These are phyloP conservation scores for Podospora fimiseda DNA, from an alignment of 495 filamentous ascomycete species.

Conservation along the genomic window DNA sequence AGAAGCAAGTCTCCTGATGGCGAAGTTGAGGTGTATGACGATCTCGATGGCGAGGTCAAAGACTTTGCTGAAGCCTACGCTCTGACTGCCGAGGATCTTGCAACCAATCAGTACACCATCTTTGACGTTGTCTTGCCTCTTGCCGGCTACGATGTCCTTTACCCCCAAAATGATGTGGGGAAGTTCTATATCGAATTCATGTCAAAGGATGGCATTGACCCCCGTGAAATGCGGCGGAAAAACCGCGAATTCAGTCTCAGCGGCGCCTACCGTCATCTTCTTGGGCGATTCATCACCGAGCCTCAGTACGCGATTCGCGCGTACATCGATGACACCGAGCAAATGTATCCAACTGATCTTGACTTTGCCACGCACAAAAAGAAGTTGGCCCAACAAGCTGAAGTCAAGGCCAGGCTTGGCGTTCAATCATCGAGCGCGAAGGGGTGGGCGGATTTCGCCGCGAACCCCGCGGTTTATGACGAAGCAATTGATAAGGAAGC, in stretches of 20 bases:
- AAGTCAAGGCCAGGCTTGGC: conserved; percentile 1
- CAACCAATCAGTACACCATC: conserved; percentile 69
- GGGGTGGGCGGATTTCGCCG: conserved; percentile 19
- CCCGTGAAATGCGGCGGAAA: conserved; percentile 76
- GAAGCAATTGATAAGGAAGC: conserved; percentile 10
- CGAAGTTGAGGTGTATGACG: conserved; percentile 44
- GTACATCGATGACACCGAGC: conserved; percentile 66
- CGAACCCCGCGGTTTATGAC: conserved; percentile 18
- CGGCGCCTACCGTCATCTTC: conserved; percentile 77
- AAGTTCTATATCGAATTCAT: conserved; percentile 80
- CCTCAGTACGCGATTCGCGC: conserved; percentile 58
- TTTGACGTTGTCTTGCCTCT: conserved; percentile 92
- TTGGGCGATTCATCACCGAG: conserved; percentile 56
- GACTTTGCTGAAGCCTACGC: conserved; percentile 68
- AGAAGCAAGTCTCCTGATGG: conserved; percentile 38
- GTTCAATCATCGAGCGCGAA: neutral
- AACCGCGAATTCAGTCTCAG: conserved; percentile 85
- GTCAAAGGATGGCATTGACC: conserved; percentile 65
- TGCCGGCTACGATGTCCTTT: conserved; percentile 83
- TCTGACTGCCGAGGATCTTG: conserved; percentile 70
- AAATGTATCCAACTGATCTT: conserved; percentile 76
- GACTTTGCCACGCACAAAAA: conserved; percentile 31
- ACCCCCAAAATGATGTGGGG: conserved; percentile 76
- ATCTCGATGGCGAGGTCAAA: conserved; percentile 42
- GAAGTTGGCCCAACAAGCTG: conserved; percentile 6